Evolutionary conservation across 495 filamentous ascomycete genomes (phyloP), one percentile per base, ranked within the genome.

Genomic region (Pyrenula massariospora): DNA sequence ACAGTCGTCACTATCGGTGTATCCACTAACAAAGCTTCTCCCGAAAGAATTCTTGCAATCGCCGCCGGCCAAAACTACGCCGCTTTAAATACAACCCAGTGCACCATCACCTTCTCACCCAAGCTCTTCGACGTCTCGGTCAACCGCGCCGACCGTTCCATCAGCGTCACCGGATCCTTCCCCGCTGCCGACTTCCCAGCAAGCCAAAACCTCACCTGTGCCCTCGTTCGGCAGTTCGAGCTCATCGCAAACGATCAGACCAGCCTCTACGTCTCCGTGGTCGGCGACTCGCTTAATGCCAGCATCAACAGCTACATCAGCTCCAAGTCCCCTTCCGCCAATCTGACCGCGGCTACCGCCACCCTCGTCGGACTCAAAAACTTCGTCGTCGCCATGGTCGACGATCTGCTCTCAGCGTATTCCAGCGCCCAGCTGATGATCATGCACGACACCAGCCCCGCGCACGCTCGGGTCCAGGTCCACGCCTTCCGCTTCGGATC

Each of bases 401-500:
- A 74, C 55, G 65, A 72, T 23, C 69, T 66, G 25, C 60, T 73
- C 3, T 55, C 63, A 12, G 63, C 57, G 0, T 70, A 66, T 48
- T 59, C 64, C 12, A 61, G 54, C 3, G 70, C 69, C 1, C 69
- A 73, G 50, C 53, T 73, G 48, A 64, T 70, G 55, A 62, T 73
- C n/a, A 59, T 52, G 5, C 22, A 59, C 22, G 47, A 60, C 12
- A 65, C 42, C 8, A 56, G 31, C 12, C 12, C 52, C 15, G 52
- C 49, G 24, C 50, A 42, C 8, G 63, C 59, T 0, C 5, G 12
- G 1, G 59, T 68, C 1, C 53, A 56, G 2, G 48, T 65, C 10
- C 25, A 52, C 31, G 63, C 60, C 20, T 36, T 70, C 8, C 52
- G 25, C 11, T 36, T 65, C 48, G 72, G 69, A 12, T 55, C 62